Evolutionary conservation across 768 basidiomycete genomes (phyloP).

Genomic region (Collybia sordida): DNA sequence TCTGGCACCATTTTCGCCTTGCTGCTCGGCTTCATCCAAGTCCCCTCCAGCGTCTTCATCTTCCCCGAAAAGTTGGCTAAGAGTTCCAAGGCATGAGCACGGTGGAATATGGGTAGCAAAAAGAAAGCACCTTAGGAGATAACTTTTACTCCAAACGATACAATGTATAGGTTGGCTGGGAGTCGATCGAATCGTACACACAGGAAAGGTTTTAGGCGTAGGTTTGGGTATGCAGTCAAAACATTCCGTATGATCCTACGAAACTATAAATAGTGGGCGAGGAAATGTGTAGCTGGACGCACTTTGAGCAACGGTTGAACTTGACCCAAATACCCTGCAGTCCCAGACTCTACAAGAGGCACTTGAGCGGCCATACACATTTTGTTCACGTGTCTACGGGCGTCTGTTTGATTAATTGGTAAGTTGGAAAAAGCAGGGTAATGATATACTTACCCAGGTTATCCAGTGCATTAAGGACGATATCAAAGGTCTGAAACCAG

Average conservation of each 20-base stretch:
- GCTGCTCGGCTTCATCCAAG: conserved; percentile 87
- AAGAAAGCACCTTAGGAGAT: conserved; percentile 78
- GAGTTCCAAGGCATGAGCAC: conserved; percentile 2
- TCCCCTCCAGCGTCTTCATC: conserved; percentile 82
- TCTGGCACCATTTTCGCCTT: conserved; percentile 85
- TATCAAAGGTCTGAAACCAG: conserved; percentile 90
- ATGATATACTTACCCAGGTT: conserved; percentile 73
- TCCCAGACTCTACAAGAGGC: conserved; percentile 94
- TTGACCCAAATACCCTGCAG: conserved; percentile 95
- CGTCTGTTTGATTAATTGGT: conserved; percentile 51
- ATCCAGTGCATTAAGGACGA: conserved; percentile 94
- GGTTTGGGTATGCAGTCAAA: conserved; percentile 96
- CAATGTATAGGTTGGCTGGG: conserved; percentile 98
- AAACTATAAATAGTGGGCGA: background rate
- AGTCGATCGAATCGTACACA: conserved; percentile 96
- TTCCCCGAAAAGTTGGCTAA: conserved; percentile 91
- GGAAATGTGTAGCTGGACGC: conserved; percentile 7
- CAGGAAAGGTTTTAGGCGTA: conserved; percentile 92
- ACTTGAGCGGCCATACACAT: conserved; percentile 94
- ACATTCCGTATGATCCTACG: conserved; percentile 86
- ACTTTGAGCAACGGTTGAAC: conserved; percentile 93
- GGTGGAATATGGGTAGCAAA: background rate
- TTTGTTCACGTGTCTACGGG: conserved; percentile 92
- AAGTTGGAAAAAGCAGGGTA: background rate
- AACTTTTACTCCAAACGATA: conserved; percentile 98